Evolutionary conservation across 2,329 filamentous ascomycete species (phyloP), one percentile per base, ranked within the genome.

Genomic region (Fusarium nisikadoi): DNA sequence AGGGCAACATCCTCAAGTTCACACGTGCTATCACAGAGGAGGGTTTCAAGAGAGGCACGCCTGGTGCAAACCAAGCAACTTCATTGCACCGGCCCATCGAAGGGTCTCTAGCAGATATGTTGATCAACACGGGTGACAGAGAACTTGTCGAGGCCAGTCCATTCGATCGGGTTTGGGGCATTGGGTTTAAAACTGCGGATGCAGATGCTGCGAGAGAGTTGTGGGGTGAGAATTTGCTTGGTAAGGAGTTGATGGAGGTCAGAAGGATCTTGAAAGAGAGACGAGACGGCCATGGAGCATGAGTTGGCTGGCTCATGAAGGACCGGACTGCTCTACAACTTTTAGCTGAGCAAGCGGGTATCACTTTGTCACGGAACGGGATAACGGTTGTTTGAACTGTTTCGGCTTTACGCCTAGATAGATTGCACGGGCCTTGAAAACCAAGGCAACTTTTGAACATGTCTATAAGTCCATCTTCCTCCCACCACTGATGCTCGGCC

Each of bases 181-280:
- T 93, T 49, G 91, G 91, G 10, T 92, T 88, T 73, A 81, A 75
- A 5, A 86, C 84, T 12, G 81, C 80, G 23, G 81, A 85, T 74
- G 90, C 90, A 6, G 83, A 81, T 61, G 69, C 31, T 4, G 84
- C 84, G 54, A 83, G 85, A 52, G 77, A 80, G 23, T 72, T 79
- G 6, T 93, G 91, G 91, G 91, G 91, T 1, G 63, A 86, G 80
- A 93, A 93, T 80, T 76, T 92, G 63, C 78, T 93, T 50, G 91
- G 91, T 0, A 87, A 87, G 80, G 89, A 86, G 29, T 78, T 93
- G 77, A 89, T 88, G 88, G 84, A 83, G 58, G 89, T 89, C 31
- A 85, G 91, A 68, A 82, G 79, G 71, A 82, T 83, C 71, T 79
- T 93, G 70, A 84, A 83, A 67, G 78, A 81, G 70, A 83, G 85